These are phyloP conservation scores for Omphalotus olearius DNA, from an alignment of 1,284 basidiomycete genomes.

Conservation along the genomic window DNA sequence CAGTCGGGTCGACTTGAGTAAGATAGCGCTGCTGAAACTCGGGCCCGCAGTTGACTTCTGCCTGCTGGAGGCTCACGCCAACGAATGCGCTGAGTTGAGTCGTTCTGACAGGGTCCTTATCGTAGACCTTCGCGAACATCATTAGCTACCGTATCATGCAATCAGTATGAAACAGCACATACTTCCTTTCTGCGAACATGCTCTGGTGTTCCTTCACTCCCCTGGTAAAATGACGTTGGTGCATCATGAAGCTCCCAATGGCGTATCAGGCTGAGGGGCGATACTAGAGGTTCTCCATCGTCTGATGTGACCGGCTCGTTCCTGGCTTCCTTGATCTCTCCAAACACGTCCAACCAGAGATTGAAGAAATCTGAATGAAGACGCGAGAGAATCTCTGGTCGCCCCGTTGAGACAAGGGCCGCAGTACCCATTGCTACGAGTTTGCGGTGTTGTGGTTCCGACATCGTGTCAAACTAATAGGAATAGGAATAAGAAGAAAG, in stretches of 20 bases:
- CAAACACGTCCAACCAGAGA: conserved; percentile 87
- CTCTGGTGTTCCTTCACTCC: conserved; percentile 62
- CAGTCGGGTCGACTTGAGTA: conserved; percentile 59
- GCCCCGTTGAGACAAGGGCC: conserved; percentile 64
- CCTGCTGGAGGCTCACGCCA: conserved; percentile 52
- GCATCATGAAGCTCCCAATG: conserved; percentile 65
- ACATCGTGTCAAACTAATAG: conserved; percentile 79
- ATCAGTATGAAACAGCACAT: conserved; percentile 20
- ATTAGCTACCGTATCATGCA: conserved; percentile 9
- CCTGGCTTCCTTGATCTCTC: conserved; percentile 75
- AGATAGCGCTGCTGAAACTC: conserved; percentile 58
- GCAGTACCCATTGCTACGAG: conserved; percentile 73
- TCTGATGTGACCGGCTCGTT: conserved; percentile 34
- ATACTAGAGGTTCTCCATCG: conserved; percentile 23
- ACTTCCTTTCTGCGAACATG: conserved; percentile 67
- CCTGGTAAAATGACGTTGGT: conserved; percentile 52
- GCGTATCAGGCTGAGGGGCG: conserved; percentile 38
- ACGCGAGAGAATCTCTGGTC: conserved; percentile 64
- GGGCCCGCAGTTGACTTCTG: conserved; percentile 52
- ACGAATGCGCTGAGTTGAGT: conserved; percentile 58
- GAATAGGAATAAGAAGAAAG: conserved; percentile 1
- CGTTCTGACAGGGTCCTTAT: conserved; percentile 65
- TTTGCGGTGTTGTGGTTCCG: conserved; percentile 72
- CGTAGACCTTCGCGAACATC: conserved; percentile 46
- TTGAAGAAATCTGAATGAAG: conserved; percentile 78